Conservation (phyloP, 2,329 filamentous ascomycete genomes). For the Neopestalotiopsis sp. region DNA sequence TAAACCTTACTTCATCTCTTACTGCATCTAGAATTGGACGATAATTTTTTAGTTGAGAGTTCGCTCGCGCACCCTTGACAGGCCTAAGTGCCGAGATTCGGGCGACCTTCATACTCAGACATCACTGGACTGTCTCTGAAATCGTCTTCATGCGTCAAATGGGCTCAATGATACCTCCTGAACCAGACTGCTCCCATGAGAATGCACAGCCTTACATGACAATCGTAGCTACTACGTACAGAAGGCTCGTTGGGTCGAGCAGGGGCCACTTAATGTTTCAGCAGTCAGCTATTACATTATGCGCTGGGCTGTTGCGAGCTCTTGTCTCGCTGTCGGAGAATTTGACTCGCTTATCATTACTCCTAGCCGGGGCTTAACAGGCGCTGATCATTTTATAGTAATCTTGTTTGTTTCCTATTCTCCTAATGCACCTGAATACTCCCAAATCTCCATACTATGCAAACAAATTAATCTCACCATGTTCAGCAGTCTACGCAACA, state of each 20-base stretch:
- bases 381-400: not conserved
- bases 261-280: constrained; percentile 4
- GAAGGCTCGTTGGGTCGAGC: not conserved
- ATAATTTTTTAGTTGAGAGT: not conserved
- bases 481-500: not conserved
- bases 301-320: not conserved
- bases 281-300: not conserved
- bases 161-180: too few species aligned
- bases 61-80: too few species aligned
- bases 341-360: not conserved
- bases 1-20: not conserved
- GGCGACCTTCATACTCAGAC: too few species aligned
- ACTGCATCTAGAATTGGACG: not conserved
- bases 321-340: not conserved
- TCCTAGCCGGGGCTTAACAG: not conserved
- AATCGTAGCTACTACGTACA: not conserved
- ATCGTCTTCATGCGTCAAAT: too few species aligned
- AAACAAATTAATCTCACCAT: not conserved
- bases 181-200: not conserved
- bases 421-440: not conserved
- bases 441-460: not conserved
- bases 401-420: not conserved
- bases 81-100: too few species aligned
- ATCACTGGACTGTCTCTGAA: too few species aligned
- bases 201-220: not conserved